phyloP scores from a whole-genome alignment of 192 early-diverging fungal species.

The Coemansia sp. region DNA sequence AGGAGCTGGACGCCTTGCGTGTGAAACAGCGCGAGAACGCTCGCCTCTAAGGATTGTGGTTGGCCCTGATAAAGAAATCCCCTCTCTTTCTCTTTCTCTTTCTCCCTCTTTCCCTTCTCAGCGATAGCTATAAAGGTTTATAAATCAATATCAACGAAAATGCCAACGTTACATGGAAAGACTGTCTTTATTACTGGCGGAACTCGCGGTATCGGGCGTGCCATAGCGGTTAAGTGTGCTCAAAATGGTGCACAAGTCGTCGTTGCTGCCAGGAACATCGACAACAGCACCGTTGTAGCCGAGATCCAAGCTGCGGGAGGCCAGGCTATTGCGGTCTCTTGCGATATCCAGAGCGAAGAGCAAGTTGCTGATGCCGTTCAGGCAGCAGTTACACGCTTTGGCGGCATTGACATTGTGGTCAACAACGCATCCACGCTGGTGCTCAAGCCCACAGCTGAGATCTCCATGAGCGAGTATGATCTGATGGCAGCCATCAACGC shows the following conservation, averaged over 20 bases:
- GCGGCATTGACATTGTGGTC: constrained; percentile 78
- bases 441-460: constrained; percentile 60
- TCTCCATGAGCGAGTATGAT: constrained; percentile 61
- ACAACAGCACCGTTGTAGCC: constrained; percentile 58
- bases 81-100: not conserved
- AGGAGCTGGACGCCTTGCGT: constrained; percentile 48
- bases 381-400: constrained; percentile 63
- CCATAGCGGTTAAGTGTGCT: constrained; percentile 53
- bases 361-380: constrained; percentile 66
- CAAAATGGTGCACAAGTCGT: constrained; percentile 46
- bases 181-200: constrained; percentile 58
- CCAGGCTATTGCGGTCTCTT: constrained; percentile 65
- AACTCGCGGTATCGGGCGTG: constrained; percentile 54
- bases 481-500: constrained; percentile 69
- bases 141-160: not conserved
- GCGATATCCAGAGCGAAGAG: constrained; percentile 74
- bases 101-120: not conserved
- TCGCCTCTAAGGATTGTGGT: not conserved
- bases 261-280: constrained; percentile 63
- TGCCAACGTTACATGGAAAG: constrained; percentile 18
- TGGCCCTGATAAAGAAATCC: not conserved
- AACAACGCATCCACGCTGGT: constrained; percentile 74
- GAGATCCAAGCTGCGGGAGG: constrained; percentile 72
- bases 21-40: constrained; percentile 13
- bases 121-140: not conserved